These are phyloP conservation scores for Astragalus membranaceus DNA, from an alignment of 306 rosid species.

Conservation along the genomic window DNA sequence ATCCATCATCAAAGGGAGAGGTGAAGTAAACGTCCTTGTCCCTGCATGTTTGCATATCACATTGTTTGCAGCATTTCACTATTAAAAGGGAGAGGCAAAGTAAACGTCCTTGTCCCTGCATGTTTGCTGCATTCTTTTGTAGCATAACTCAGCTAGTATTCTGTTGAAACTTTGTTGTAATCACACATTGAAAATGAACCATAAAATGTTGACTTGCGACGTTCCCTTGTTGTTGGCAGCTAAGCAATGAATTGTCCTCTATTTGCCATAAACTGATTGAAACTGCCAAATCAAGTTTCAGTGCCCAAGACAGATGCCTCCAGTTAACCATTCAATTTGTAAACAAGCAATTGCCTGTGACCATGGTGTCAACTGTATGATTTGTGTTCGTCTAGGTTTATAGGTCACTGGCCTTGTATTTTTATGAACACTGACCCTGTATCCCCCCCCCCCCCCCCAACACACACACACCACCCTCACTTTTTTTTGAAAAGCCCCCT, in stretches of 20 bases:
- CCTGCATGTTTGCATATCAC: not conserved
- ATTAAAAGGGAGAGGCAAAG: not conserved
- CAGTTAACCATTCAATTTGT: conserved; percentile 47
- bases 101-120: not conserved
- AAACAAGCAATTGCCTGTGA: conserved; percentile 24
- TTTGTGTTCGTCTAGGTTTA: conserved; percentile 7
- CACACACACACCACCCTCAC: too few relatives aligned
- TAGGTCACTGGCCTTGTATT: not conserved
- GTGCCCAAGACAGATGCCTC: conserved; percentile 45
- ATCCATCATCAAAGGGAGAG: not conserved
- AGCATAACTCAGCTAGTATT: not conserved
- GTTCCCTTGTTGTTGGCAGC: conserved; percentile 38
- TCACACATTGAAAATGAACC: not conserved
- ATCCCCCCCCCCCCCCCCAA: too few relatives aligned
- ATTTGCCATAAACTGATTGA: conserved; percentile 57
- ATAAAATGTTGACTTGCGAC: not conserved
- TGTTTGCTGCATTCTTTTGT: not conserved
- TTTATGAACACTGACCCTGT: too few relatives aligned
- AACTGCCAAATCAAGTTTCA: conserved; percentile 67
- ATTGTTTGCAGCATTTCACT: not conserved
- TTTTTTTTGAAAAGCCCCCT: too few relatives aligned
- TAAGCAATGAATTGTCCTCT: conserved; percentile 35
- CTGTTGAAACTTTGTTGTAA: not conserved
- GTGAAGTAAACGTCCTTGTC: not conserved
- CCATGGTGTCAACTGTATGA: conserved; percentile 12